Evolutionary conservation across 2,329 filamentous ascomycete species (phyloP), one percentile per base, ranked within the genome.

Genomic region (Colletotrichum truncatum): DNA sequence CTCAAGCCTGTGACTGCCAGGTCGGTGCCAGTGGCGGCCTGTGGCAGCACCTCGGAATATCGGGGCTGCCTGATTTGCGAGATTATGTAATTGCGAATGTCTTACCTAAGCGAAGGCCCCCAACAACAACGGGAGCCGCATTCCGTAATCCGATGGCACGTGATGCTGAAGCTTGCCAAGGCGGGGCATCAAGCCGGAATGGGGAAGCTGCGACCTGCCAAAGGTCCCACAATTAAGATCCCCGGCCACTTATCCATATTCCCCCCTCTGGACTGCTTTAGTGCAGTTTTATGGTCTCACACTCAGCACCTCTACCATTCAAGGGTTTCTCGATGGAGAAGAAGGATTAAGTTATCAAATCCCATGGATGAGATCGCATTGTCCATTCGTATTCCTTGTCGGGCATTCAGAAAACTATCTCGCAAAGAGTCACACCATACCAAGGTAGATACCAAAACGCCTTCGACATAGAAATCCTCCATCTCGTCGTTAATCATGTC

Each of bases 181-280:
- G 34, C 41, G 59, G 59, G 32, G 26, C 53, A 16, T n/a, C 41
- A 14, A 23, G 7, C 41, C 52, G 52, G 59, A 43, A 57, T 16
- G n/a, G 7, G 18, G 52, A 16, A 41, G 48, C 32, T 52, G 48
- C 32, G 51, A 54, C 51, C 25, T 25, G 16, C 39, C 53, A 23
- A 26, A 56, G 41, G 43, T 41, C 30, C n/a, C 39, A 36, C 49
- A 46, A 12, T 28, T 23, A 23, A 45, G 7, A 26, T 46, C 39
- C 55, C 38, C 52, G 25, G 25, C 52, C 23, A 4, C 3, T 39
- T 34, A 53, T 41, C 51, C 21, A 18, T 49, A 26, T 49, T 26
- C 12, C 43, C 23, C 43, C 30, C 16, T 36, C 30, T 30, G 8
- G 4, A 8, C 30, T 34, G 48, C 48, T 52, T 36, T 16, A 49